Conservation (phyloP, 2,329 filamentous ascomycete genomes). For the Aspergillus neotritici region DNA sequence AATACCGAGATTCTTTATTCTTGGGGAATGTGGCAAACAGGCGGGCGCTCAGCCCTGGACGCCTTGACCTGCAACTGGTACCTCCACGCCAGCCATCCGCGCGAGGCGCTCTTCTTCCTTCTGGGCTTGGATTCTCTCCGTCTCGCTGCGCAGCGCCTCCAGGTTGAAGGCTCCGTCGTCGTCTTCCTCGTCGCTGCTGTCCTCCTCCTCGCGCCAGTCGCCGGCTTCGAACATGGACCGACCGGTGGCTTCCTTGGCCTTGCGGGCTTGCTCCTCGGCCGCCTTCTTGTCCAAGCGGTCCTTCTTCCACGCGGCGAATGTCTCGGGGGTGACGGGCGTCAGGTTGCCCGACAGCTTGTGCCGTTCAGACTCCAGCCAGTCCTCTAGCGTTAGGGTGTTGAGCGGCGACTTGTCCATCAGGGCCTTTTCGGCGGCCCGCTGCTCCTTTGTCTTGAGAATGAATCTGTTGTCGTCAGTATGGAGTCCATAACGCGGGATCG, state of each 20-base stretch:
- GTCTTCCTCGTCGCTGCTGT: constrained; percentile 56
- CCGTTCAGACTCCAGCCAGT: constrained; percentile 92
- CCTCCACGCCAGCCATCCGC: constrained; percentile 26
- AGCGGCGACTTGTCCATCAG: constrained; percentile 92
- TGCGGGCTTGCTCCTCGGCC: constrained; percentile 82
- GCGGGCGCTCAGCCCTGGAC: constrained; percentile 22
- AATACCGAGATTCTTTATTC: constrained; percentile 22
- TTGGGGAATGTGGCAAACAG: constrained; percentile 13
- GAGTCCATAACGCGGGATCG: constrained; percentile 1
- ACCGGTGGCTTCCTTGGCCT: constrained; percentile 92
- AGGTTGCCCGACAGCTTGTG: constrained; percentile 89
- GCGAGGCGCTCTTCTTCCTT: constrained; percentile 69
- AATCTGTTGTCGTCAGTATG: constrained; percentile 57
- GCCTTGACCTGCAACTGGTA: constrained; percentile 21
- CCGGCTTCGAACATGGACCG: constrained; percentile 94
- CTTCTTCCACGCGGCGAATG: constrained; percentile 96
- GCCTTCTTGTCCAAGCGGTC: constrained; percentile 91
- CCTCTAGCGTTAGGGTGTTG: constrained; percentile 89
- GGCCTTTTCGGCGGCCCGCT: constrained; percentile 90
- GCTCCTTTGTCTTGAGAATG: constrained; percentile 95
- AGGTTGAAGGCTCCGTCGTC: constrained; percentile 69
- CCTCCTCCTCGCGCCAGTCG: constrained; percentile 69
- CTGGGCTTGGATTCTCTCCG: constrained; percentile 64
- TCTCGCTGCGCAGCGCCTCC: constrained; percentile 76
- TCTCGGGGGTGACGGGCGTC: constrained; percentile 88